Evolutionary conservation across 2,329 filamentous ascomycete genomes (phyloP).

Genomic region (Fusarium mexicanum): DNA sequence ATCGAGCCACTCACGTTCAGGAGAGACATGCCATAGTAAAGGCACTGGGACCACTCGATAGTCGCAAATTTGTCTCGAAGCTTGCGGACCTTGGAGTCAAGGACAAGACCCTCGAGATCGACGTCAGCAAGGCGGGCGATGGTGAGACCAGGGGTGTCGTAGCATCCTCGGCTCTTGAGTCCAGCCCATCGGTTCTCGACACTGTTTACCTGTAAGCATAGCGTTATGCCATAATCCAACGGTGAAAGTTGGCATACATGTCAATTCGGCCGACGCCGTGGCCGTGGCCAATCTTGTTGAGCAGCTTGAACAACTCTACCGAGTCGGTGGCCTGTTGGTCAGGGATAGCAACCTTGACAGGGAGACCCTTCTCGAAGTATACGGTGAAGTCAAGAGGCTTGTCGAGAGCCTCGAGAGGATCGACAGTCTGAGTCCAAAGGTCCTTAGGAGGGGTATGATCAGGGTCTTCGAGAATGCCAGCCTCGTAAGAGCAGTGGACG

Average conservation of each 20-base stretch:
- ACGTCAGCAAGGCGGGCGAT: slow-evolving; percentile 45
- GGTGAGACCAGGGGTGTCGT: slow-evolving; percentile 26
- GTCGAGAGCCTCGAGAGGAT: slow-evolving; percentile 72
- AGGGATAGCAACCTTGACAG: slow-evolving; percentile 68
- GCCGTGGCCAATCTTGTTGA: slow-evolving; percentile 70
- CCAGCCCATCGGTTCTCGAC: slow-evolving; percentile 58
- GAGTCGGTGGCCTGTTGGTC: slow-evolving; percentile 69
- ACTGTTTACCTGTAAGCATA: background rate
- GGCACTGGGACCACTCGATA: slow-evolving; percentile 55
- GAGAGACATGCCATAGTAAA: slow-evolving; percentile 64
- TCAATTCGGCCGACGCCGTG: slow-evolving; percentile 75
- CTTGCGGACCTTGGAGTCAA: slow-evolving; percentile 63
- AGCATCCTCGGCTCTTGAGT: slow-evolving; percentile 54
- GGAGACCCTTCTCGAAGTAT: slow-evolving; percentile 73
- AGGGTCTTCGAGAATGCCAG: slow-evolving; percentile 57
- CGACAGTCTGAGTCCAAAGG: slow-evolving; percentile 74
- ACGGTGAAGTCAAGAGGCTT: slow-evolving; percentile 71
- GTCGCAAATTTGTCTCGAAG: slow-evolving; percentile 62
- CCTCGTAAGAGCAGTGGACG: slow-evolving; percentile 31
- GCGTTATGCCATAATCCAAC: too few relatives aligned
- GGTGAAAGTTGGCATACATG: slow-evolving; percentile 28
- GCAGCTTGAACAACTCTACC: slow-evolving; percentile 71
- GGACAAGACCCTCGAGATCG: slow-evolving; percentile 64
- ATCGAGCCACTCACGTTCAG: slow-evolving; percentile 56
- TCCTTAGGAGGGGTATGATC: slow-evolving; percentile 69